phyloP scores from a whole-genome alignment of 441 rosid species.

The Syzygium malaccense region DNA sequence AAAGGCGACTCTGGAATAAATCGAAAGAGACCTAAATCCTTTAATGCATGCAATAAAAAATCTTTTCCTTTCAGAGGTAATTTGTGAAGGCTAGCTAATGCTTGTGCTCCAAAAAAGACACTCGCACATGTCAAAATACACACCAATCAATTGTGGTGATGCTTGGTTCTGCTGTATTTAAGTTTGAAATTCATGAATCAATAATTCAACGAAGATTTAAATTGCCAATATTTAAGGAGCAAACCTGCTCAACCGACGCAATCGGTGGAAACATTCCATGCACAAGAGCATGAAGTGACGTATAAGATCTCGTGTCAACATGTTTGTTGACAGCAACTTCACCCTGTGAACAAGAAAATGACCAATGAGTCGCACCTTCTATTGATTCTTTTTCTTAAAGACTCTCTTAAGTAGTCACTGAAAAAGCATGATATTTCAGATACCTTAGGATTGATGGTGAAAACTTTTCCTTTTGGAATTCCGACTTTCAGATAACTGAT shows the following conservation, averaged over 20 bases:
- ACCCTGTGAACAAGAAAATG: conserved; percentile 44
- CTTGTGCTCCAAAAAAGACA: not conserved
- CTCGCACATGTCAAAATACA: not conserved
- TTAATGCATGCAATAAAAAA: not conserved
- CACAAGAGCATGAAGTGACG: conserved; percentile 77
- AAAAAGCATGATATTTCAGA: not conserved
- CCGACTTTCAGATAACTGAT: conserved; percentile 97
- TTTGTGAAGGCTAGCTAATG: not conserved
- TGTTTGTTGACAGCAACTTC: conserved; percentile 80
- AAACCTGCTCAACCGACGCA: conserved; percentile 63
- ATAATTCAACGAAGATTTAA: not conserved
- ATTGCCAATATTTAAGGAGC: not conserved
- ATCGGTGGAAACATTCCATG: conserved; percentile 77
- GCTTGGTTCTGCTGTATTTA: not conserved
- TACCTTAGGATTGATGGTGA: conserved; percentile 97
- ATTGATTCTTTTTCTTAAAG: not conserved
- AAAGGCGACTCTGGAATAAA: not conserved
- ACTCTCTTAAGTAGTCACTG: not conserved
- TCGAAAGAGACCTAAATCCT: not conserved
- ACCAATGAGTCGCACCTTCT: not conserved
- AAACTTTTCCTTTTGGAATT: conserved; percentile 89
- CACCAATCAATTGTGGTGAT: not conserved
- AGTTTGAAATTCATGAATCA: not conserved
- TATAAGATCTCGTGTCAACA: conserved; percentile 77
- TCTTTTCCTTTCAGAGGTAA: not conserved